phyloP scores from a whole-genome alignment of 495 filamentous ascomycete species.

The Aspergillus ostianus region DNA sequence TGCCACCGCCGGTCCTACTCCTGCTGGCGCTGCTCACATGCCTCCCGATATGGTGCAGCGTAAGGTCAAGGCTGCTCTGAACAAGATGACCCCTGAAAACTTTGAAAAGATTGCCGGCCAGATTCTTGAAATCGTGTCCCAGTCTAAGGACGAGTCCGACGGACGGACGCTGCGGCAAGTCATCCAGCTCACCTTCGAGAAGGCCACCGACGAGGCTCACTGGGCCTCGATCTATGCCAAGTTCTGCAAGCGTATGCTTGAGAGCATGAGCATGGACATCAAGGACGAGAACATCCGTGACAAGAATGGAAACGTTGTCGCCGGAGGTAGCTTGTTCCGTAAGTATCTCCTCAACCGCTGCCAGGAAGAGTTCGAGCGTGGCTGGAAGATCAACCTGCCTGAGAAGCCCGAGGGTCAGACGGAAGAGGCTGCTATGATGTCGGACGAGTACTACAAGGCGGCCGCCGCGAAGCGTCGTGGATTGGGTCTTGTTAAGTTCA shows the following conservation, averaged over 20 bases:
- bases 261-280: constrained; percentile 92
- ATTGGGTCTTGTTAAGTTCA: constrained; percentile 97
- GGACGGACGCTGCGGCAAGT: constrained; percentile 94
- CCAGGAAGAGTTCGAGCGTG: constrained; percentile 98
- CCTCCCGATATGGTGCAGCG: constrained; percentile 92
- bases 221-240: constrained; percentile 99
- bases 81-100: constrained; percentile 99
- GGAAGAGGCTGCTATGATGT: constrained; percentile 77
- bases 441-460: constrained; percentile 94
- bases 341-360: constrained; percentile 99
- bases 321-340: constrained; percentile 90
- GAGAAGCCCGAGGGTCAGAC: constrained; percentile 73
- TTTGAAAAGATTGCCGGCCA: constrained; percentile 95
- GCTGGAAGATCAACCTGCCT: constrained; percentile 90
- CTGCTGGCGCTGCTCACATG: constrained; percentile 56
- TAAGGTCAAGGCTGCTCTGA: constrained; percentile 96
- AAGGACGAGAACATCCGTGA: constrained; percentile 91
- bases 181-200: constrained; percentile 98
- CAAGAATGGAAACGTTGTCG: constrained; percentile 80
- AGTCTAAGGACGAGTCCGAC: constrained; percentile 94
- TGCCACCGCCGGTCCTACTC: constrained; percentile 50
- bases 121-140: constrained; percentile 86
- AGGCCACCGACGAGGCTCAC: constrained; percentile 96
- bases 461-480: constrained; percentile 96
- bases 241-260: constrained; percentile 96